Percentiles rank a stretch among this genome's conserved stretches.
phyloP scores from a whole-genome alignment of 2,329 filamentous ascomycete genomes.

The Chrysosporium queenslandicum region DNA sequence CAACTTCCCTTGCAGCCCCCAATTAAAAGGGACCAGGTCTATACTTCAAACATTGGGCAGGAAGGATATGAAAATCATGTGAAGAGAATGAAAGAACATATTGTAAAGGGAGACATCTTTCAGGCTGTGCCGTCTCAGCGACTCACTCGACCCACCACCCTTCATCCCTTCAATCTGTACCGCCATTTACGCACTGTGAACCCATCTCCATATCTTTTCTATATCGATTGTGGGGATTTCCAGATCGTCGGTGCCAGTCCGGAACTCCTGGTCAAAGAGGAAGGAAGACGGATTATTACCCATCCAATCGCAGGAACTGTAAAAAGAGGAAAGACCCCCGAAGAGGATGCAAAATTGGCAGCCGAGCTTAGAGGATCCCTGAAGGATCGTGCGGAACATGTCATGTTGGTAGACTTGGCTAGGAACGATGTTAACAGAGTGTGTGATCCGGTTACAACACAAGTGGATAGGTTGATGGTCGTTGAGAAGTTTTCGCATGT shows the following conservation, averaged over 20 bases:
- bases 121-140: conserved; percentile 94
- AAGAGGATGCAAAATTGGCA: conserved; percentile 73
- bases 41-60: conserved; percentile 83
- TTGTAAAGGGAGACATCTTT: conserved; percentile 86
- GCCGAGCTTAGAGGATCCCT: conserved; percentile 65
- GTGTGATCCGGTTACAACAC: conserved; percentile 78
- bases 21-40: conserved; percentile 63
- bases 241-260: conserved; percentile 92
- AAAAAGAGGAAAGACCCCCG: conserved; percentile 66
- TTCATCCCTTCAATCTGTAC: conserved; percentile 98
- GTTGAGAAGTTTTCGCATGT: conserved; percentile 94
- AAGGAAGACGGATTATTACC: conserved; percentile 77
- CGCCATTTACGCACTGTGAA: conserved; percentile 93
- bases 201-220: conserved; percentile 95
- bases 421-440: conserved; percentile 95
- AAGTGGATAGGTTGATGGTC: conserved; percentile 88
- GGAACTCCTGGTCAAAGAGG: conserved; percentile 86
- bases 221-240: conserved; percentile 81
- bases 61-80: conserved; percentile 88
- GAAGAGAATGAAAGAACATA: conserved; percentile 75
- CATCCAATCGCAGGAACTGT: conserved; percentile 97
- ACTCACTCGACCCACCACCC: conserved; percentile 73
- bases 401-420: conserved; percentile 94
- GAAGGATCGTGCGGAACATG: conserved; percentile 89
- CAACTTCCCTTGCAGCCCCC: conserved; percentile 66